These are phyloP conservation scores for Emergomyces orientalis DNA, from an alignment of 2,329 filamentous ascomycete species.

Conservation along the genomic window DNA sequence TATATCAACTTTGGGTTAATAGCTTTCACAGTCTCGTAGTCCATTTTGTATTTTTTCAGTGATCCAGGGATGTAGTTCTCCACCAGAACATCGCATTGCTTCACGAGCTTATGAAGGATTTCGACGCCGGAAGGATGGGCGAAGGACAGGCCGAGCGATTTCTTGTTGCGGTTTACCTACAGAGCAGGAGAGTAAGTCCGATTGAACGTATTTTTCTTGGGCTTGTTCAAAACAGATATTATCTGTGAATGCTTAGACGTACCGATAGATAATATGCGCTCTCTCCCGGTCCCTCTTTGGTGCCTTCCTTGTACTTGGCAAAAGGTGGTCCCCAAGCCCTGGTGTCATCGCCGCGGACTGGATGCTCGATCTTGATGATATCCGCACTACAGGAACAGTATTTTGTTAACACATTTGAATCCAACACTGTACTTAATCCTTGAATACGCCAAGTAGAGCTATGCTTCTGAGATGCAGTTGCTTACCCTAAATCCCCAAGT, in stretches of 20 bases:
- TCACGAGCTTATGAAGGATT: constrained; percentile 75
- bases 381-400: constrained; percentile 57
- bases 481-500: constrained; percentile 86
- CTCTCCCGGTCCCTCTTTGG: constrained; percentile 62
- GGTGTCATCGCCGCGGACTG: constrained; percentile 82
- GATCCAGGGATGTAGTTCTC: constrained; percentile 93
- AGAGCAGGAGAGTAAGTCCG: neutral
- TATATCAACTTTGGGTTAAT: constrained; percentile 87
- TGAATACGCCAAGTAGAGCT: neutral
- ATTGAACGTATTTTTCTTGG: neutral
- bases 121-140: constrained; percentile 73
- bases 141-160: constrained; percentile 85
- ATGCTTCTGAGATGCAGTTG: neutral
- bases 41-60: constrained; percentile 81
- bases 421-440: constrained; percentile 4
- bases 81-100: constrained; percentile 82
- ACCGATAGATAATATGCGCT: constrained; percentile 91
- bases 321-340: constrained; percentile 95
- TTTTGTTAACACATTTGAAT: constrained; percentile 16
- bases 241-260: constrained; percentile 22
- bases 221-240: neutral
- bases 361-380: constrained; percentile 96
- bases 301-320: constrained; percentile 60
- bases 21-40: constrained; percentile 68
- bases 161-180: constrained; percentile 94